These are phyloP conservation scores for Cercospora brassicicola DNA, from an alignment of 2,329 filamentous ascomycete genomes.

Conservation along the genomic window DNA sequence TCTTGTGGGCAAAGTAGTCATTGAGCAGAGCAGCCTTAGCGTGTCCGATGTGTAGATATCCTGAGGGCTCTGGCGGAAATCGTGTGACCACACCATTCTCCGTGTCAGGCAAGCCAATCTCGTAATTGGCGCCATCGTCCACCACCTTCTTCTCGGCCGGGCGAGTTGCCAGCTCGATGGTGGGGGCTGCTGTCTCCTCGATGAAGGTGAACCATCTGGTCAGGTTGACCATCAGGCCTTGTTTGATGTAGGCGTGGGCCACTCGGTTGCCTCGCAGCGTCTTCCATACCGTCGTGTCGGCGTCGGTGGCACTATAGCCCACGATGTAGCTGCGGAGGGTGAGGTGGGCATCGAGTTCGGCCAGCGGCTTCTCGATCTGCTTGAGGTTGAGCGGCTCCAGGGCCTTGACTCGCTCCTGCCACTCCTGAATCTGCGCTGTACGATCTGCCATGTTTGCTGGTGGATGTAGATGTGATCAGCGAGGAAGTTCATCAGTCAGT, in stretches of 20 bases:
- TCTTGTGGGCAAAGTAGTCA: conserved; percentile 94
- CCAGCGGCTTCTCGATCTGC: conserved; percentile 69
- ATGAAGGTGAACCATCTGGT: conserved; percentile 85
- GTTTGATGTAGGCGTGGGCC: conserved; percentile 77
- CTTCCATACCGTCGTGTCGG: conserved; percentile 81
- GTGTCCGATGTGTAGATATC: conserved; percentile 93
- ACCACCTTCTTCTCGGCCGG: conserved; percentile 51
- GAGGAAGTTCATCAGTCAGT: neutral
- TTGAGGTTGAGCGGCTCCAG: conserved; percentile 72
- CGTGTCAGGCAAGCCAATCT: conserved; percentile 79
- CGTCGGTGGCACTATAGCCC: conserved; percentile 73
- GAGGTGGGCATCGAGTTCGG: conserved; percentile 81
- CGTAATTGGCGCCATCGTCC: conserved; percentile 82
- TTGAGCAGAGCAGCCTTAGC: conserved; percentile 91
- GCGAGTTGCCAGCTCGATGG: conserved; percentile 54
- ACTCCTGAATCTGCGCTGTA: conserved; percentile 49
- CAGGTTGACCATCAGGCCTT: conserved; percentile 72
- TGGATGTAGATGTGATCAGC: neutral
- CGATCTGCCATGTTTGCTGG: conserved; percentile 9
- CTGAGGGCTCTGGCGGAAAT: conserved; percentile 93
- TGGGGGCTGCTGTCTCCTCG: conserved; percentile 73
- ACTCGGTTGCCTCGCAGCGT: conserved; percentile 80
- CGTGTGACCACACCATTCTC: conserved; percentile 87
- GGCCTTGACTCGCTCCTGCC: conserved; percentile 56
- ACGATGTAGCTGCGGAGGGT: conserved; percentile 82